Evolutionary conservation across 441 rosid species (phyloP).

Genomic region (Viola pubescens): DNA sequence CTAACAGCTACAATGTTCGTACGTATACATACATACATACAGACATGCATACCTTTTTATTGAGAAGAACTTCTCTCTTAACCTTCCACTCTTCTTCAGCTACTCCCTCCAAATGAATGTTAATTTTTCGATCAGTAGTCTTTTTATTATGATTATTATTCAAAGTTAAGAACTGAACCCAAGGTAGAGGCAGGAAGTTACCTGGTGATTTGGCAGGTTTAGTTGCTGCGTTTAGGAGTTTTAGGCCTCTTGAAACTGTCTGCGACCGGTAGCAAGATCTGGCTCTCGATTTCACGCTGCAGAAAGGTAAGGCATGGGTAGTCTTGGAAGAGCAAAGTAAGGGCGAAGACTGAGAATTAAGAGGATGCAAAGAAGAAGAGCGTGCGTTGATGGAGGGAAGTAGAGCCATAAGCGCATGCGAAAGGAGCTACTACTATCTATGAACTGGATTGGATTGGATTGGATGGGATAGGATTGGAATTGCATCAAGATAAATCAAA

Average conservation of each 20-base stretch:
- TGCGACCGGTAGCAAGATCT: conserved; percentile 18
- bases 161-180: neutral
- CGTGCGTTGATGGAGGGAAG: conserved; percentile 39
- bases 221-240: conserved; percentile 51
- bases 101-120: conserved; percentile 34
- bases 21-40: neutral
- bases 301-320: conserved; percentile 5
- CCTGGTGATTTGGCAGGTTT: conserved; percentile 84
- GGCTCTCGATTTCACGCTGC: conserved; percentile 13
- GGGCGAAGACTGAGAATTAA: conserved; percentile 21
- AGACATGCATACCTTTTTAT: conserved; percentile 50
- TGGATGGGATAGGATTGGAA: too few species aligned
- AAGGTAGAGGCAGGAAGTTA: conserved; percentile 14
- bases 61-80: conserved; percentile 63
- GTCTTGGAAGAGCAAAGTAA: conserved; percentile 21
- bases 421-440: neutral
- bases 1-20: neutral
- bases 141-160: neutral
- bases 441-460: neutral
- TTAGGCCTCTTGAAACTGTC: conserved; percentile 21
- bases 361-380: conserved; percentile 29
- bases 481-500: too few species aligned
- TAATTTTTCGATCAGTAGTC: neutral
- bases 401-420: conserved; percentile 37
- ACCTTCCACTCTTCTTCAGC: conserved; percentile 94